Evolutionary conservation across 495 filamentous ascomycete species (phyloP).

Genomic region (Pseudoneurospora amorphoporcata): DNA sequence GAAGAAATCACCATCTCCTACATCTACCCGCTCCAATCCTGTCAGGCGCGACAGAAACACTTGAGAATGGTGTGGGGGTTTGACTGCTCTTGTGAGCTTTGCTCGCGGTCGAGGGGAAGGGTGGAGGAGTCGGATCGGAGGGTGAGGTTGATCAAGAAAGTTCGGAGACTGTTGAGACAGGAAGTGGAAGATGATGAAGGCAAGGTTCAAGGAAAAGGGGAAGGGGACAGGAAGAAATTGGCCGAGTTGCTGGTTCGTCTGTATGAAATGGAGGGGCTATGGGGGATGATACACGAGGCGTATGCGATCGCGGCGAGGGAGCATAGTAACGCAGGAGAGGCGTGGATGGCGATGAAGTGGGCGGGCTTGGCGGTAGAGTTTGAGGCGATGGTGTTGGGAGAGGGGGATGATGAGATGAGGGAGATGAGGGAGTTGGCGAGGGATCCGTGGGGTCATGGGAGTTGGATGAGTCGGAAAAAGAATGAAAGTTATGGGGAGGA

Average conservation of each 20-base stretch:
- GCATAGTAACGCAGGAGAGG: constrained; percentile 27
- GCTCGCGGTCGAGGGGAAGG: constrained; percentile 11
- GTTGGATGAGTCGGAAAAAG: constrained; percentile 18
- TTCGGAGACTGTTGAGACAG: constrained; percentile 5
- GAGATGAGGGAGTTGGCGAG: constrained; percentile 22
- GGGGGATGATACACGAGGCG: constrained; percentile 25
- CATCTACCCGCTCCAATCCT: constrained; percentile 26
- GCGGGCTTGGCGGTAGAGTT: constrained; percentile 24
- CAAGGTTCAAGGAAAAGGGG: background rate
- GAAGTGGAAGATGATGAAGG: constrained; percentile 17
- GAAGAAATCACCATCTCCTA: constrained; percentile 33
- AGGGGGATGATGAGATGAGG: constrained; percentile 7
- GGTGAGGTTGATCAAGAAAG: constrained; percentile 17
- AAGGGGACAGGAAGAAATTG: constrained; percentile 18
- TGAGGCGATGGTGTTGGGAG: constrained; percentile 26
- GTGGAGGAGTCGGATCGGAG: constrained; percentile 24
- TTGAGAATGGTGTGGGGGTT: constrained; percentile 31
- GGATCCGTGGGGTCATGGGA: constrained; percentile 27
- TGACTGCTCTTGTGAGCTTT: constrained; percentile 25
- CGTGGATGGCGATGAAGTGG: constrained; percentile 27
- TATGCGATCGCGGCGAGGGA: constrained; percentile 29
- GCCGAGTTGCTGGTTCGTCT: constrained; percentile 28
- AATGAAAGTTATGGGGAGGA: constrained; percentile 10
- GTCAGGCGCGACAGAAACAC: constrained; percentile 13
- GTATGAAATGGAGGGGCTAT: constrained; percentile 28